Base-by-base conservation (phyloP, 306 rosid genomes). In the Prunus mira region DNA sequence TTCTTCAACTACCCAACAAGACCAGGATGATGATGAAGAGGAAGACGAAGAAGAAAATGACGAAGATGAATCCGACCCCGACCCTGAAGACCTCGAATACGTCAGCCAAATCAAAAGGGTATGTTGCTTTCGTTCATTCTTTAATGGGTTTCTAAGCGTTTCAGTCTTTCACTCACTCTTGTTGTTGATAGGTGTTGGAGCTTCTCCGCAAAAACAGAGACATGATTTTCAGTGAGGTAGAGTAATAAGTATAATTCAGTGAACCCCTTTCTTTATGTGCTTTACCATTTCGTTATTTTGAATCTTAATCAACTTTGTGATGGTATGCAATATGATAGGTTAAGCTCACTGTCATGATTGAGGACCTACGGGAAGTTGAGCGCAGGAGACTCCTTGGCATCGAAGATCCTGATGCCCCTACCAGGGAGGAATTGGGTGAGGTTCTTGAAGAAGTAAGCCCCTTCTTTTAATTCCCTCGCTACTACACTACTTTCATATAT, bases 331-430 rank as follows among this genome's bases (percentile, higher is more conserved):
- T 58, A 12, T 58, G 20, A 55, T 67, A 95, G 98, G 96, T 95
- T 62, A 95, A 95, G 76, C 81, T 95, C 55, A 95, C 98, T 63
- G 65, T 95, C 60, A 82, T 86, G 90, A 95, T 95, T 86, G 98
- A 95, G 87, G 98, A 95, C 81, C 97, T 96, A 8, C 80, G 98
- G 75, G 98, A 95, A 67, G 85, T 87, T 65, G 98, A 95, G 87
- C 89, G 98, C 76, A 85, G 85, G 85, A 84, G 92, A 78, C 78
- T 95, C 41, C 98, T 95, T 69, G 98, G 98, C 52, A 89, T 88
- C n/a, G 98, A 95, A 80, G 91, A 92, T 54, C 78, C 83, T 11
- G 97, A 95, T 78, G 78, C 84, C 72, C 97, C 97, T 18, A 81
- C 97, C 20, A 86, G 98, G 83, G 97, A 92, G 3, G 98, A 95